These are phyloP conservation scores for Acacia crassicarpa DNA, from an alignment of 306 rosid species.

Conservation along the genomic window DNA sequence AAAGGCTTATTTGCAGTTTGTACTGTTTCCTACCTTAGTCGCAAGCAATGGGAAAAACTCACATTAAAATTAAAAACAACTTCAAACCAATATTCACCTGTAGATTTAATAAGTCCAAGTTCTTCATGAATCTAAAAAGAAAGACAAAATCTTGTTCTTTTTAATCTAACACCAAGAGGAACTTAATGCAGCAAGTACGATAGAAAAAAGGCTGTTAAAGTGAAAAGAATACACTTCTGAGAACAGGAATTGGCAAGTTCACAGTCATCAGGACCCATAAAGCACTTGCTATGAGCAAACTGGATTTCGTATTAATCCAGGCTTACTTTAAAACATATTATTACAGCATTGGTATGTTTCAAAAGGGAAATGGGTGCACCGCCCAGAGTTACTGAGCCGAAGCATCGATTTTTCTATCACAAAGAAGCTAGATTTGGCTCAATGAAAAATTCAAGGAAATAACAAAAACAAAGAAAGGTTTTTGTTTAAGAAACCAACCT, in stretches of 20 bases:
- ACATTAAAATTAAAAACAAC: neutral
- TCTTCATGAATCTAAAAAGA: neutral
- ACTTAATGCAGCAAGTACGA: slow-evolving; percentile 4
- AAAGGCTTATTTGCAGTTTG: neutral
- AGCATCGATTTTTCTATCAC: slow-evolving; percentile 21
- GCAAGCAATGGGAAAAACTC: slow-evolving; percentile 19
- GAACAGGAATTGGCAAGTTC: neutral
- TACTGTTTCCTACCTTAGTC: slow-evolving; percentile 11
- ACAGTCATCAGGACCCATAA: neutral
- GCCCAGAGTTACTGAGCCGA: neutral
- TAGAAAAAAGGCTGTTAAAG: neutral
- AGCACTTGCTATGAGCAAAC: slow-evolving; percentile 14
- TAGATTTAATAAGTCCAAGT: neutral
- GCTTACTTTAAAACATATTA: neutral
- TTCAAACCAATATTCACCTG: neutral
- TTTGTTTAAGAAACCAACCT: slow-evolving; percentile 42
- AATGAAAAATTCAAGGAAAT: slow-evolving; percentile 20
- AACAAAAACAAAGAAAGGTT: slow-evolving; percentile 6
- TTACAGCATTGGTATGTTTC: slow-evolving; percentile 5
- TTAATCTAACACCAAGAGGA: slow-evolving; percentile 4
- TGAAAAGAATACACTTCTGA: slow-evolving; percentile 8
- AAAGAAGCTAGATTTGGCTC: slow-evolving; percentile 21
- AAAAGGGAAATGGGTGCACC: slow-evolving; percentile 6
- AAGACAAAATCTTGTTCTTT: neutral
- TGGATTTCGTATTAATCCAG: slow-evolving; percentile 14